Evolutionary conservation across 257 asterid genomes (phyloP).

Genomic region (Gentiana straminea): DNA sequence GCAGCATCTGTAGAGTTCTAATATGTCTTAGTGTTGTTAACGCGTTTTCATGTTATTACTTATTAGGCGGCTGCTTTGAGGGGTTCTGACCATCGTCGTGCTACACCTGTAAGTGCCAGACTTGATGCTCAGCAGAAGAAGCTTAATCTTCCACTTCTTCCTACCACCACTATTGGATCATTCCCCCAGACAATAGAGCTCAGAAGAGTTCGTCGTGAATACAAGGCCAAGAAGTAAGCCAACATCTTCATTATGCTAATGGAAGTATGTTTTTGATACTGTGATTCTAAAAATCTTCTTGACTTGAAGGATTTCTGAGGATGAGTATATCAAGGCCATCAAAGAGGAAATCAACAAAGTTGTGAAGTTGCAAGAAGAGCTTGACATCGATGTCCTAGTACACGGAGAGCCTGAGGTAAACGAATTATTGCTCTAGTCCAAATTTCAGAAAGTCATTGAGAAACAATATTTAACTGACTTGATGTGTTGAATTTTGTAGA

Average conservation of each 20-base stretch:
- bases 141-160: conserved; percentile 94
- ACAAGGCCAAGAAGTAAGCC: conserved; percentile 85
- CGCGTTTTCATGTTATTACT: neutral
- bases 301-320: conserved; percentile 73
- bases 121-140: conserved; percentile 97
- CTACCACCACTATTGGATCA: conserved; percentile 96
- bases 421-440: neutral
- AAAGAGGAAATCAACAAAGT: conserved; percentile 88
- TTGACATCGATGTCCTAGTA: conserved; percentile 94
- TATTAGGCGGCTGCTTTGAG: conserved; percentile 70
- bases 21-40: neutral
- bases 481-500: conserved; percentile 34
- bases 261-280: neutral
- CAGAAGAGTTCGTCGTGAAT: conserved; percentile 95
- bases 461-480: neutral
- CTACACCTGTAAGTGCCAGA: conserved; percentile 83
- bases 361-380: conserved; percentile 96
- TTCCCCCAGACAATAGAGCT: conserved; percentile 94
- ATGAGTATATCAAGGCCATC: conserved; percentile 68
- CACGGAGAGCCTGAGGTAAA: conserved; percentile 99
- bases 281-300: conserved; percentile 13
- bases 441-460: too few relatives aligned
- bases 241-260: conserved; percentile 1
- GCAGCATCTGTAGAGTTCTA: conserved; percentile 4
- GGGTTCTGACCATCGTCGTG: conserved; percentile 98